Percentiles rank a stretch among this genome's conserved stretches.
phyloP scores from a whole-genome alignment of 2,329 filamentous ascomycete genomes.

The Teratosphaeria epicoccoides region DNA sequence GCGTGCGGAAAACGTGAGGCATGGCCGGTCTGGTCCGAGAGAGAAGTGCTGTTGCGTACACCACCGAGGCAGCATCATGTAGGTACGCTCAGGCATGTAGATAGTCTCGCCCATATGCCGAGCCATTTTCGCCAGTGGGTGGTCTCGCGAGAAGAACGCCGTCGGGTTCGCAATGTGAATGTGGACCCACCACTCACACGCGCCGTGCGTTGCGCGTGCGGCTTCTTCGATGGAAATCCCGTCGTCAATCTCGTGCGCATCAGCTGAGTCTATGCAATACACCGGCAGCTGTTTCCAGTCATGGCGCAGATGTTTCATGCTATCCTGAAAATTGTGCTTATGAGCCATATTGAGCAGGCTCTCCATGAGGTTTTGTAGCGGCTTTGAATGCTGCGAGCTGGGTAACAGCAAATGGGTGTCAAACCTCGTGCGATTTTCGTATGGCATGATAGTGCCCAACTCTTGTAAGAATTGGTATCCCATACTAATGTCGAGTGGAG shows the following conservation, averaged over 20 bases:
- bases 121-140: constrained; percentile 50
- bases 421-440: constrained; percentile 58
- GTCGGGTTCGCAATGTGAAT: constrained; percentile 70
- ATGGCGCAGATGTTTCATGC: constrained; percentile 46
- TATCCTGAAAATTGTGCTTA: constrained; percentile 37
- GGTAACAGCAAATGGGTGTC: constrained; percentile 45
- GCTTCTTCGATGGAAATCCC: constrained; percentile 54
- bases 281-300: constrained; percentile 51
- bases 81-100: constrained; percentile 47
- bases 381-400: constrained; percentile 33
- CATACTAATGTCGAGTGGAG: constrained; percentile 36
- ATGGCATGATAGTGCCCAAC: constrained; percentile 58
- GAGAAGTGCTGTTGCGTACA: constrained; percentile 44
- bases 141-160: constrained; percentile 53
- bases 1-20: constrained; percentile 50
- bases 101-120: constrained; percentile 46
- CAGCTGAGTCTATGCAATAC: constrained; percentile 61
- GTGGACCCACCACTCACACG: constrained; percentile 55
- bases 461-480: constrained; percentile 65
- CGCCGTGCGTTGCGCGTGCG: neutral
- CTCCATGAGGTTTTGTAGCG: constrained; percentile 32
- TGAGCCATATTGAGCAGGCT: constrained; percentile 19
- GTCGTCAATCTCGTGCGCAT: constrained; percentile 66
- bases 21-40: constrained; percentile 42
- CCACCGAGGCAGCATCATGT: constrained; percentile 46